Base-by-base conservation (phyloP, 2,329 filamentous ascomycete species). In the Pseudocercospora ulei region DNA sequence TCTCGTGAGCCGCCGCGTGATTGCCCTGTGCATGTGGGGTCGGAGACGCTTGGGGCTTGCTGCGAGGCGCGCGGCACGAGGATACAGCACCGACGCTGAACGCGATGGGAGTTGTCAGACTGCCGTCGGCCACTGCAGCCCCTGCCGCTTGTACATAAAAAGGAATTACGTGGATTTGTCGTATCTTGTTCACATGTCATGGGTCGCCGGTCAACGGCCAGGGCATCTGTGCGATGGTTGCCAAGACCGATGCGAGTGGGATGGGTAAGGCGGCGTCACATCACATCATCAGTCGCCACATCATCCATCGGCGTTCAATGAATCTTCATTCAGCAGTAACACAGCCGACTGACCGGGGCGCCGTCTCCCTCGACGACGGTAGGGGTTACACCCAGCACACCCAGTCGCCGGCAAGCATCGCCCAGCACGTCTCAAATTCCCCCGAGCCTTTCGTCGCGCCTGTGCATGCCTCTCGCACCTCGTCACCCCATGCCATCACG, bases 1-100 rank as follows among this genome's bases (percentile, higher is more conserved):
- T 71, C 43, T 42, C 56, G 20, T 58, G 47, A 46, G 37, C 14
- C 6, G n/a, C n/a, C n/a, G n/a, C n/a, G n/a, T n/a, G n/a, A n/a
- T n/a, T n/a, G n/a, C n/a, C n/a, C n/a, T n/a, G n/a, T n/a, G n/a
- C n/a, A n/a, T n/a, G n/a, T n/a, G n/a, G n/a, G n/a, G n/a, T n/a
- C n/a, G n/a, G n/a, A n/a, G n/a, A n/a, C n/a, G n/a, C n/a, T n/a
- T n/a, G n/a, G n/a, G n/a, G n/a, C n/a, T n/a, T n/a, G n/a, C n/a
- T n/a, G n/a, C n/a, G n/a, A n/a, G n/a, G n/a, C n/a, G n/a, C n/a
- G n/a, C n/a, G n/a, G n/a, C n/a, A n/a, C n/a, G n/a, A n/a, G n/a
- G n/a, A n/a, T n/a, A n/a, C 28, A 31, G 28, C 12, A 31, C 28
- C 12, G 9, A 17, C 16, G 28, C 28, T 12, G 28, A 22, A 3